Base-by-base conservation (phyloP, 1,284 basidiomycete species). In the Malassezia japonica region DNA sequence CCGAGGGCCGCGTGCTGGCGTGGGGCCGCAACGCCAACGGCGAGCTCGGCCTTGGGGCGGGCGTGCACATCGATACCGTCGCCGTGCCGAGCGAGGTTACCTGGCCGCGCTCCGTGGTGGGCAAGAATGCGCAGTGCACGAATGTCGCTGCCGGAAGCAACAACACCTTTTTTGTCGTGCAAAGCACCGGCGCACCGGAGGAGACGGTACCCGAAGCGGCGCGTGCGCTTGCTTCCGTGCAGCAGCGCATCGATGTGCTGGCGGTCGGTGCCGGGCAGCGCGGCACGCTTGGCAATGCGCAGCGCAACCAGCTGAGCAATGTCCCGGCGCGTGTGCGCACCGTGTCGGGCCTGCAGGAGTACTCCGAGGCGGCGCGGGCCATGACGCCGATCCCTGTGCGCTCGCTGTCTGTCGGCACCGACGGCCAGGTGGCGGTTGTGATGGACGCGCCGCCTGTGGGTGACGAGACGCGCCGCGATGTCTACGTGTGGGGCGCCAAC, bases 11-110 rank as follows among this genome's bases (percentile, higher is more conserved):
- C 37, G 86, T 92, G 3, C 79, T 96, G n/a, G 61, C 59, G 4
- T 72, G 67, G 67, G 70, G 70, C 27, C 55, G 61, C 1, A 65
- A 72, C 42, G 45, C 59, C 6, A 46, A 52, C 60, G 86, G 85
- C 33, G 87, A 91, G 74, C 79, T 88, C 41, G 89, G 88, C 8
- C 77, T 95, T 18, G 89, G 89, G 2, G 75, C 78, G 7, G 79
- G 79, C 48, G 77, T 84, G 15, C 79, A 80, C 5, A 75, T 86
- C 47, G 82, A 86, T 40, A 80, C 81, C 4, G 83, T 95, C 51
- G 82, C 80, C 2, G 79, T 86, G 1, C 91, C 90, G 0, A 88
- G 87, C 5, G 90, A 96, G 73, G 80, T 94, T 13, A 78, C 85
- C 10, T 76, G 92, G 12, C 51, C 46, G 10, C 5, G 18, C 6